A percentile compares a stretch with the other conserved stretches of the same genome.
These are phyloP conservation scores for Fusarium sp. DNA, from an alignment of 2,329 filamentous ascomycete genomes.

Conservation along the genomic window DNA sequence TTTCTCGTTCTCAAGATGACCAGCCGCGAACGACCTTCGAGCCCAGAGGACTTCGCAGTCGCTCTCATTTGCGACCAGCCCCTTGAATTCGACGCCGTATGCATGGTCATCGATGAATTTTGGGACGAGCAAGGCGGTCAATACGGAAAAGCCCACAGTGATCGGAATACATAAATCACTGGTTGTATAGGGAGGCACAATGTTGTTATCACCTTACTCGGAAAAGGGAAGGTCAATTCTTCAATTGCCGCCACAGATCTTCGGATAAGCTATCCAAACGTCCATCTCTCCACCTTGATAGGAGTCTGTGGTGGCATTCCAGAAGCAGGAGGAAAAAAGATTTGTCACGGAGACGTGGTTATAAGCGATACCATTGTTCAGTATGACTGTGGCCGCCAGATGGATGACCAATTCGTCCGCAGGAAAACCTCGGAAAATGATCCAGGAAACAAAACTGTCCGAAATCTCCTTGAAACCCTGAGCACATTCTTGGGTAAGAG, in stretches of 20 bases:
- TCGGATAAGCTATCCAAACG: background rate
- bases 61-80: background rate
- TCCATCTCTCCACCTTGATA: background rate
- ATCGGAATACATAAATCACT: background rate
- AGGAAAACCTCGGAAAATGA: background rate
- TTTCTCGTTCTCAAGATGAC: background rate
- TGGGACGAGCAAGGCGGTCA: background rate
- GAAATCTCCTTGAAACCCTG: too few species aligned
- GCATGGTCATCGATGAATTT: background rate
- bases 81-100: background rate
- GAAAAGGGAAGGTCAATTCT: background rate
- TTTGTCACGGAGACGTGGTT: background rate
- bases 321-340: background rate
- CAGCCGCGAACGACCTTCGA: background rate
- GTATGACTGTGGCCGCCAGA: background rate
- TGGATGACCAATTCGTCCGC: background rate
- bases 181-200: background rate
- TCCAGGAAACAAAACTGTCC: background rate
- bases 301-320: background rate
- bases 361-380: background rate
- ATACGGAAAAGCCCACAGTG: background rate
- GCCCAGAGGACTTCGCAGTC: background rate
- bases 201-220: background rate
- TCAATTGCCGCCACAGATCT: background rate
- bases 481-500: too few species aligned